phyloP scores from a whole-genome alignment of 106 monocot genomes.

The Dioscorea alata region DNA sequence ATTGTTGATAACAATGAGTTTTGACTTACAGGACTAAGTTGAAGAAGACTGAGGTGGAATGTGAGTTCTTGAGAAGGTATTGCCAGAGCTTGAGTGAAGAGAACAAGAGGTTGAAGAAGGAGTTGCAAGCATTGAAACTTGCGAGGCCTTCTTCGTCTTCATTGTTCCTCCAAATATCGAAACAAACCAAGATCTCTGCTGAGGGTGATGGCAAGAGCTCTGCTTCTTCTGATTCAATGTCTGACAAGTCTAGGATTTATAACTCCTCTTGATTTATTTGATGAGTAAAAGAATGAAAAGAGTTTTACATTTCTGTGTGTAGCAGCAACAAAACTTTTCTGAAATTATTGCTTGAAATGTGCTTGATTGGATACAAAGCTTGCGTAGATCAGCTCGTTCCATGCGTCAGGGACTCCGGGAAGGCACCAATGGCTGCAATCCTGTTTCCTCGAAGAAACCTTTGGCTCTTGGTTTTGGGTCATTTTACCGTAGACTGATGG shows the following conservation, averaged over 20 bases:
- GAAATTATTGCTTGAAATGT: too few species aligned
- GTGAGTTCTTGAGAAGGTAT: slow-evolving; percentile 44
- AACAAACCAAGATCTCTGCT: too few species aligned
- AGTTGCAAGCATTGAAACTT: slow-evolving; percentile 32
- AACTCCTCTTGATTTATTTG: too few species aligned
- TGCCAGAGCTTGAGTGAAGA: slow-evolving; percentile 45
- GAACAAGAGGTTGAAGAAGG: slow-evolving; percentile 34
- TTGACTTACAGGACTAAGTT: slow-evolving; percentile 44
- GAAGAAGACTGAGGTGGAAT: slow-evolving; percentile 61
- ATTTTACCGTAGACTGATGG: slow-evolving; percentile 58
- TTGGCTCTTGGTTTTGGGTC: slow-evolving; percentile 11
- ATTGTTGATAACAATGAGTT: neutral
- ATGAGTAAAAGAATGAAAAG: neutral
- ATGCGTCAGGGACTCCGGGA: slow-evolving; percentile 93
- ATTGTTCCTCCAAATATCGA: too few species aligned
- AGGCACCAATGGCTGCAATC: slow-evolving; percentile 99
- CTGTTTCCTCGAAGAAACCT: slow-evolving; percentile 52
- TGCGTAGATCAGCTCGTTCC: slow-evolving; percentile 93
- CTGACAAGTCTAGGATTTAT: too few species aligned
- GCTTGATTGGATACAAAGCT: slow-evolving; percentile 32
- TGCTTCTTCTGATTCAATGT: too few species aligned
- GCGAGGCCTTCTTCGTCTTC: neutral
- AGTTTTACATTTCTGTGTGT: neutral
- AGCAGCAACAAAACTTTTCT: too few species aligned
- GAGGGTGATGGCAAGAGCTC: too few species aligned